Conservation (phyloP, 306 rosid species). For the Trifolium dubium region DNA sequence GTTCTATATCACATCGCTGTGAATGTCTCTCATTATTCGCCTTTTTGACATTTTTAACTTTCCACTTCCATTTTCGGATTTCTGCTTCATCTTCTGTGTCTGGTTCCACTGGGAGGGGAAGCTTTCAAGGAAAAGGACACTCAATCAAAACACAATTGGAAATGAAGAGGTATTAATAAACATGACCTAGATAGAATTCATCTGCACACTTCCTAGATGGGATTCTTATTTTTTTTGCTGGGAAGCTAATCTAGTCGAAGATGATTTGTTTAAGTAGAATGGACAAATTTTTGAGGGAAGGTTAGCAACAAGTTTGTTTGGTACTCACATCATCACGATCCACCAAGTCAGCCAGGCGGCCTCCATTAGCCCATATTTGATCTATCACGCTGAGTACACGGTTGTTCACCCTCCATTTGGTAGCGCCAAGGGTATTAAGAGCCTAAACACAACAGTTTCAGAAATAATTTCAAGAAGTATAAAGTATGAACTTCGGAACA, state of each 20-base stretch:
- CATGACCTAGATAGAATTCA: conserved; percentile 1
- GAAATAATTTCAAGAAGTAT: conserved; percentile 42
- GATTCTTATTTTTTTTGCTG: neutral
- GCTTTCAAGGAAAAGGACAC: conserved; percentile 44
- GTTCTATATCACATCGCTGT: conserved; percentile 89
- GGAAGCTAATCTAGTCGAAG: conserved; percentile 4
- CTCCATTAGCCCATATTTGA: conserved; percentile 94
- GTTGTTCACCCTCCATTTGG: conserved; percentile 89
- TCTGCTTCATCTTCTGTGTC: conserved; percentile 77
- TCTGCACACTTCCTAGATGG: too few relatives aligned
- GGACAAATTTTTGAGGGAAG: conserved; percentile 2
- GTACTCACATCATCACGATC: conserved; percentile 78
- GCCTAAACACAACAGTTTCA: conserved; percentile 59
- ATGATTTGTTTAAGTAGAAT: conserved; percentile 24
- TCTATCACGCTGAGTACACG: conserved; percentile 80
- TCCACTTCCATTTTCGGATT: conserved; percentile 94
- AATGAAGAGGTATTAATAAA: conserved; percentile 12
- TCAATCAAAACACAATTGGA: conserved; percentile 31
- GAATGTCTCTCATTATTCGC: conserved; percentile 84
- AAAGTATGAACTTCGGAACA: conserved; percentile 21
- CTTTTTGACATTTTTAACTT: conserved; percentile 70
- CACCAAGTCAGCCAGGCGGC: conserved; percentile 79
- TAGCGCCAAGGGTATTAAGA: conserved; percentile 82
- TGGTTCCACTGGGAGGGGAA: conserved; percentile 80
- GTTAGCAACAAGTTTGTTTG: conserved; percentile 1